phyloP scores from a whole-genome alignment of 176 grass and related monocot genomes.

The Musa acuminata region DNA sequence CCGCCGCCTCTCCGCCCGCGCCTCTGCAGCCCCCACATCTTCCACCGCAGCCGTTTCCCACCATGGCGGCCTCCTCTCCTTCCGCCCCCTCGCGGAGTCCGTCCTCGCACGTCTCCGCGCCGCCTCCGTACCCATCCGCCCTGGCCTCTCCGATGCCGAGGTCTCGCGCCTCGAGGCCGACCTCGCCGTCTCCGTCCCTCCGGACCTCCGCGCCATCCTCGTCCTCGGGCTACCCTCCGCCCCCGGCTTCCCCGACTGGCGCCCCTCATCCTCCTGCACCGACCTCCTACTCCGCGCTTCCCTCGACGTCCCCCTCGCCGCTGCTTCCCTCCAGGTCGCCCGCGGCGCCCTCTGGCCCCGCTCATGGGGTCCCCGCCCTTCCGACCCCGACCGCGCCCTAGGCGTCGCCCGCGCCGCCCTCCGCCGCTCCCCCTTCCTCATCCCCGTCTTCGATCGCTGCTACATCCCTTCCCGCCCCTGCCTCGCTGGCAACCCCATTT shows the following conservation, averaged over 20 bases:
- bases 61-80: conserved; percentile 62
- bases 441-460: conserved; percentile 83
- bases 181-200: conserved; percentile 68
- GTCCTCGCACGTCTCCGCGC: conserved; percentile 55
- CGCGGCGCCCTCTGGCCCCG: conserved; percentile 70
- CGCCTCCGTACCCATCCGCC: conserved; percentile 34
- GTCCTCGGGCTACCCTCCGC: conserved; percentile 47
- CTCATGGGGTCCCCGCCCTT: conserved; percentile 49
- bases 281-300: conserved; percentile 10
- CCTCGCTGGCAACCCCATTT: conserved; percentile 84
- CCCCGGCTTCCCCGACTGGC: conserved; percentile 73
- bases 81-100: conserved; percentile 38
- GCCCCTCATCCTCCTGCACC: background rate
- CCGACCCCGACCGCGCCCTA: conserved; percentile 57
- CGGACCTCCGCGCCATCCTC: conserved; percentile 81
- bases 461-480: conserved; percentile 63
- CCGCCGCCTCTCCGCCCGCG: conserved; percentile 75
- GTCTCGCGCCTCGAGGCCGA: conserved; percentile 63
- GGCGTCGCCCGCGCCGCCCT: conserved; percentile 57
- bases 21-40: conserved; percentile 18
- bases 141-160: conserved; percentile 57
- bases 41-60: conserved; percentile 33
- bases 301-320: conserved; percentile 53
- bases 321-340: conserved; percentile 45
- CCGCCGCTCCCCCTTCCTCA: conserved; percentile 56